phyloP scores from a whole-genome alignment of 805 yeast genomes.

The Babjeviella inositovora region DNA sequence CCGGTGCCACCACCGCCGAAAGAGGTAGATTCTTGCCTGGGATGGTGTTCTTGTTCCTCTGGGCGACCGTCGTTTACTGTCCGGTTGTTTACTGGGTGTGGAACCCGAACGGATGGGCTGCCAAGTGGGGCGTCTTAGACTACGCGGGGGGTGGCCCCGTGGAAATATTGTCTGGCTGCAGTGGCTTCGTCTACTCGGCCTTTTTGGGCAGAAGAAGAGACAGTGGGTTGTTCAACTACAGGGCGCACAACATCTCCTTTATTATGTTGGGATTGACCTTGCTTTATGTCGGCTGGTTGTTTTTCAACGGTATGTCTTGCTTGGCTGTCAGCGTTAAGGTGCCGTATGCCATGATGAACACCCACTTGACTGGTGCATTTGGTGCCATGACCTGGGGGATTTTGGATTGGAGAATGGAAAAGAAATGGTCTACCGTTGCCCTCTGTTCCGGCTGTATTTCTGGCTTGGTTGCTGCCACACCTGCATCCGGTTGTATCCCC shows the following conservation, averaged over 20 bases:
- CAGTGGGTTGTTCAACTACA: constrained; percentile 68
- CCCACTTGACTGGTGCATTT: constrained; percentile 77
- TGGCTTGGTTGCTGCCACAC: constrained; percentile 95
- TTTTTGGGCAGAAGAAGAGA: constrained; percentile 65
- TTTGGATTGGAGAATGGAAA: constrained; percentile 75
- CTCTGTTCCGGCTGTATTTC: constrained; percentile 91
- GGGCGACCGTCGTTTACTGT: constrained; percentile 87
- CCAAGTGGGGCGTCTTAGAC: constrained; percentile 81
- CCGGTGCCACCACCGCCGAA: constrained; percentile 81
- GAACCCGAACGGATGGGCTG: constrained; percentile 91
- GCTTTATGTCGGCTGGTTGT: constrained; percentile 93
- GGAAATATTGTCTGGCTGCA: constrained; percentile 81
- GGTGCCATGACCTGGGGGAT: constrained; percentile 90
- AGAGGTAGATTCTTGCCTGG: constrained; percentile 82
- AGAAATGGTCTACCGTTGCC: constrained; percentile 90
- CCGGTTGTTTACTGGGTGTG: constrained; percentile 96
- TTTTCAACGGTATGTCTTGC: constrained; percentile 87
- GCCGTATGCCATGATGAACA: constrained; percentile 81
- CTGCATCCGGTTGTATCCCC: constrained; percentile 83
- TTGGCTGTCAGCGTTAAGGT: constrained; percentile 71
- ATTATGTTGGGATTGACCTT: constrained; percentile 78
- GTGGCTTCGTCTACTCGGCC: constrained; percentile 76
- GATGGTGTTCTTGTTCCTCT: constrained; percentile 64
- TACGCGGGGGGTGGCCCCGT: constrained; percentile 99
- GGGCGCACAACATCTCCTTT: constrained; percentile 91